Conservation (phyloP, 305 asterid genomes). For the Solanum hybrid region DNA sequence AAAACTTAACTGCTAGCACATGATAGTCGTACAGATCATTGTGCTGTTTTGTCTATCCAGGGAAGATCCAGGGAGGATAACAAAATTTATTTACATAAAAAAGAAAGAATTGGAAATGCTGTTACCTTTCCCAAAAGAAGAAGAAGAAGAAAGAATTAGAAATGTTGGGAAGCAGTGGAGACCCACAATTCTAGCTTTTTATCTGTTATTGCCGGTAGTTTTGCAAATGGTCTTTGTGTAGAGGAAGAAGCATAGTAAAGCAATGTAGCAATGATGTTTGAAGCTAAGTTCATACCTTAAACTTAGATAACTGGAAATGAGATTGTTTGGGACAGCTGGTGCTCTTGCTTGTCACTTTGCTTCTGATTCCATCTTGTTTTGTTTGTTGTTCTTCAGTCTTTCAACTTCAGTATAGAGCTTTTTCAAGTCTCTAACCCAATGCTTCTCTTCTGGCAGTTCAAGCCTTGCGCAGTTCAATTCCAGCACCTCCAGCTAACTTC, state of each 20-base stretch:
- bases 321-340: background rate
- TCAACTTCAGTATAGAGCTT: background rate
- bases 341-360: background rate
- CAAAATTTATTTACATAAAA: background rate
- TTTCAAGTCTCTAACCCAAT: background rate
- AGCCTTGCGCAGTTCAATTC: conserved; percentile 70
- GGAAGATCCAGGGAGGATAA: background rate
- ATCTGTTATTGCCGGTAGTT: background rate
- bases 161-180: background rate
- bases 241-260: background rate
- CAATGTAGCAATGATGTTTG: background rate
- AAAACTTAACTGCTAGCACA: background rate
- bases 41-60: background rate
- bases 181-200: background rate
- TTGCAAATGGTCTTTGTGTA: background rate
- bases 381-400: background rate
- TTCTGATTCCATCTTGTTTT: background rate
- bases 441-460: conserved; percentile 44
- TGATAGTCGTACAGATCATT: background rate
- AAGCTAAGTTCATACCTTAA: background rate
- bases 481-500: conserved; percentile 72
- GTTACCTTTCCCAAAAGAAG: background rate
- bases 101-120: background rate
- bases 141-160: background rate
- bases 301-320: background rate